phyloP scores from a whole-genome alignment of 129 eudicot species.

The Tagetes erecta region DNA sequence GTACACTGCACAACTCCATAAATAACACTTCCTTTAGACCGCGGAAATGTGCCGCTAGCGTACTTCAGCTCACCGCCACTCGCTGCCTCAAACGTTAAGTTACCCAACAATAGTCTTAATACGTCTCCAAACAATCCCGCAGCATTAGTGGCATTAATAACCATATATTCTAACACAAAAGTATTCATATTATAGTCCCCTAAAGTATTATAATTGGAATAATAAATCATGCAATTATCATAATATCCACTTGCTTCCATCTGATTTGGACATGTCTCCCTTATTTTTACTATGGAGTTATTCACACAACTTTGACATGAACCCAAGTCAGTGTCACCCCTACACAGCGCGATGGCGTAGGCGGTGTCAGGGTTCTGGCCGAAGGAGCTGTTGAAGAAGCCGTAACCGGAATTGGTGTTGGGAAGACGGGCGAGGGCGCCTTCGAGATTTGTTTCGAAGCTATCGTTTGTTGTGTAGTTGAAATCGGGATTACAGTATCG shows the following conservation, averaged over 20 bases:
- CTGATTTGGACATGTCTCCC: neutral
- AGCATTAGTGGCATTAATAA: neutral
- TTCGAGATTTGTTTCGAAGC: conserved; percentile 25
- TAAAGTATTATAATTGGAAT: neutral
- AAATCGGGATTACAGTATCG: neutral
- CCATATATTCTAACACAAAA: neutral
- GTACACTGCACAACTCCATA: conserved; percentile 16
- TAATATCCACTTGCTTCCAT: neutral
- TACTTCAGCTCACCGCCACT: neutral
- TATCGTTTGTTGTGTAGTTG: conserved; percentile 22
- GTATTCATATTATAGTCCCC: neutral
- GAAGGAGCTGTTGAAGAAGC: conserved; percentile 21
- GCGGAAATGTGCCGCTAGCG: neutral
- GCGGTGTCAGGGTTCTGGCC: conserved; percentile 26
- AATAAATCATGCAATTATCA: neutral
- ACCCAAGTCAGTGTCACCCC: conserved; percentile 33
- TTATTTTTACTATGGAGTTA: neutral
- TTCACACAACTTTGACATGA: conserved; percentile 28
- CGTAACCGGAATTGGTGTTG: neutral
- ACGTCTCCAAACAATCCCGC: neutral
- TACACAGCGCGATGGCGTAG: conserved; percentile 39
- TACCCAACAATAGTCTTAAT: neutral
- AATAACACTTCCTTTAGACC: neutral
- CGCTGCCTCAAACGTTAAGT: neutral
- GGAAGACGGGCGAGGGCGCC: conserved; percentile 20